Evolutionary conservation across 2,329 filamentous ascomycete species (phyloP).

Genomic region (Niveomyces coronatus): DNA sequence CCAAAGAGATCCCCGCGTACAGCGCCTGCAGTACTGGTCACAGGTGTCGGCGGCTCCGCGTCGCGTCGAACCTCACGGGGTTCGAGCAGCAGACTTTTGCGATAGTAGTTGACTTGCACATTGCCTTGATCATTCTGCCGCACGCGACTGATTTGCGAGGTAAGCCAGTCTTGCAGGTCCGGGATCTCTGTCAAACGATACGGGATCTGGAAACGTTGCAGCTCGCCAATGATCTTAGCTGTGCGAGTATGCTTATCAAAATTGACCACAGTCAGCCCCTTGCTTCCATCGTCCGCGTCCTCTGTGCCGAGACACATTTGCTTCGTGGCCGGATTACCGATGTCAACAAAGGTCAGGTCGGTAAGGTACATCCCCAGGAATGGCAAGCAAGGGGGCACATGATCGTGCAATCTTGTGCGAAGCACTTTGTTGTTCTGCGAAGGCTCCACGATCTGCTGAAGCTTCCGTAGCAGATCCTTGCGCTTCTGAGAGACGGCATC

Average conservation of each 20-base stretch:
- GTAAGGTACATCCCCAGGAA: conserved; percentile 96
- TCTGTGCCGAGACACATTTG: conserved; percentile 45
- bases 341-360: conserved; percentile 88
- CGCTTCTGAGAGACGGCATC: conserved; percentile 77
- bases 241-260: conserved; percentile 96
- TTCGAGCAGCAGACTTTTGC: conserved; percentile 75
- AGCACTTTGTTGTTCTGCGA: conserved; percentile 85
- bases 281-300: conserved; percentile 51
- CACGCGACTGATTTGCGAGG: conserved; percentile 68
- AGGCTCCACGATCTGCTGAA: conserved; percentile 80
- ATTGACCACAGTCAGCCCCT: conserved; percentile 75
- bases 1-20: conserved; percentile 34
- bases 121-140: conserved; percentile 48
- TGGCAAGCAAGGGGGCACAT: conserved; percentile 84
- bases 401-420: conserved; percentile 70
- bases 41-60: conserved; percentile 22
- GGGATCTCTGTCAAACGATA: conserved; percentile 75
- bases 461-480: conserved; percentile 63
- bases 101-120: conserved; percentile 57
- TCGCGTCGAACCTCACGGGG: conserved; percentile 47
- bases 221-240: conserved; percentile 87
- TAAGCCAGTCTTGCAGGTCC: conserved; percentile 89
- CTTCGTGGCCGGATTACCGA: conserved; percentile 81
- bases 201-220: conserved; percentile 92
- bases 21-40: conserved; percentile 19